Percentiles rank a stretch among this genome's conserved stretches.
Evolutionary conservation across 192 early-diverging fungal species (phyloP).

Genomic region (Coemansia sp.): DNA sequence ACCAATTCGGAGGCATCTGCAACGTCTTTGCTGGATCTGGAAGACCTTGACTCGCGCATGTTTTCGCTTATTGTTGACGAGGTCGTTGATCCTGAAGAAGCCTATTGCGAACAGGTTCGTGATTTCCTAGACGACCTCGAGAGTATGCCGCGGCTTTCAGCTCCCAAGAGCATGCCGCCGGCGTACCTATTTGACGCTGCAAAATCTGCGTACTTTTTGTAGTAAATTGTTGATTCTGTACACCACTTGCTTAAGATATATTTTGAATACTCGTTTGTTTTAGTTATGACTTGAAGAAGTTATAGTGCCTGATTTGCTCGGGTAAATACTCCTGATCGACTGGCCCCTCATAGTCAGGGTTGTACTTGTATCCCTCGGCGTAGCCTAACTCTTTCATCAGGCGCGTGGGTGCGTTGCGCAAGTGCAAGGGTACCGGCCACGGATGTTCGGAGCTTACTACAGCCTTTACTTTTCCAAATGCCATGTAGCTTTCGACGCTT

Average conservation of each 20-base stretch:
- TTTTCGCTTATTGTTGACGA: constrained; percentile 51
- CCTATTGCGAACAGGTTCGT: constrained; percentile 44
- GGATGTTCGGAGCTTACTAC: constrained; percentile 60
- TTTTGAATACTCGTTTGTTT: no score
- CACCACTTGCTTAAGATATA: no score
- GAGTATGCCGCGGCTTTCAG: constrained; percentile 31
- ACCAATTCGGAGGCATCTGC: background rate
- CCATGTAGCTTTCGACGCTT: constrained; percentile 78
- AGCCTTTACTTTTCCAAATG: constrained; percentile 67
- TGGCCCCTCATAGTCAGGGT: constrained; percentile 70
- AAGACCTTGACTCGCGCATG: constrained; percentile 31
- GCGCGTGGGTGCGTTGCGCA: constrained; percentile 77
- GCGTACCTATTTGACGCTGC: no score
- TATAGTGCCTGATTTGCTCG: constrained; percentile 57
- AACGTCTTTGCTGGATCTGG: constrained; percentile 9
- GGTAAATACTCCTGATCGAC: constrained; percentile 83
- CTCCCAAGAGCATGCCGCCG: background rate
- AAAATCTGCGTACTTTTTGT: no score
- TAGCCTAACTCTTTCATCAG: constrained; percentile 85
- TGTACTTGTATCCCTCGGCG: constrained; percentile 78
- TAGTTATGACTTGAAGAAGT: constrained; percentile 52
- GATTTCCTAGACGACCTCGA: constrained; percentile 44
- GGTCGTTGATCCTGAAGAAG: constrained; percentile 51
- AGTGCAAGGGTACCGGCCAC: constrained; percentile 80
- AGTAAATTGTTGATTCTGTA: no score